These are phyloP conservation scores for Mycosphaerelloides madeirae DNA, from an alignment of 2,329 filamentous ascomycete genomes.

Conservation along the genomic window DNA sequence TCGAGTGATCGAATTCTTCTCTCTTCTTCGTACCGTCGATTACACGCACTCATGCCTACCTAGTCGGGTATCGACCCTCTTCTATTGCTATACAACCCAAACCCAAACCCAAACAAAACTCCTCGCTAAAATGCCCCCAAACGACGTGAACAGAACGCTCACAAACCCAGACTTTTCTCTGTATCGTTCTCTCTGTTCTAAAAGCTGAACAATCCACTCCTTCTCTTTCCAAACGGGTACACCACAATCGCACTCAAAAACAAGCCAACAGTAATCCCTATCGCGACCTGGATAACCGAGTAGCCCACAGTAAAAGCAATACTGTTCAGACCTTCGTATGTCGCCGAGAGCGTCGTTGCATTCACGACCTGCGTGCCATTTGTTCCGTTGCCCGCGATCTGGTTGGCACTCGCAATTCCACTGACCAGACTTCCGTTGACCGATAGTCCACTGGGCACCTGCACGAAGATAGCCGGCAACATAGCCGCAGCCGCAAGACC, in stretches of 20 bases:
- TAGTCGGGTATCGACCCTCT: too few species aligned
- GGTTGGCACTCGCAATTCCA: conserved; percentile 54
- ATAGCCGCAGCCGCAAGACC: conserved; percentile 79
- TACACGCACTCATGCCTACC: too few species aligned
- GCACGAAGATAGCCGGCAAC: conserved; percentile 77
- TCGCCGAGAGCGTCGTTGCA: conserved; percentile 27
- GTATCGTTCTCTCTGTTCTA: conserved; percentile 9
- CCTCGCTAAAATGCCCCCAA: too few species aligned
- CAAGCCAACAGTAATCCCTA: conserved; percentile 48
- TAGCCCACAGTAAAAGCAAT: conserved; percentile 47
- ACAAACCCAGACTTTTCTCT: not conserved
- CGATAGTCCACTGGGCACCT: conserved; percentile 57
- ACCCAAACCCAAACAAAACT: too few species aligned
- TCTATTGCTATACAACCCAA: too few species aligned
- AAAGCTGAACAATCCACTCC: conserved; percentile 42
- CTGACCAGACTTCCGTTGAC: conserved; percentile 54
- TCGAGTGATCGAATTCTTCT: too few species aligned
- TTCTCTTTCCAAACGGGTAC: conserved; percentile 47
- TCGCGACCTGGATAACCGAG: conserved; percentile 47
- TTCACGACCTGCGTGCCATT: conserved; percentile 44
- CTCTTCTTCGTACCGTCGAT: too few species aligned
- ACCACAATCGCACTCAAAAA: conserved; percentile 47
- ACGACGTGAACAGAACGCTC: too few species aligned
- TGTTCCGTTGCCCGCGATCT: conserved; percentile 44
- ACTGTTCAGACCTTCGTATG: conserved; percentile 33